These are phyloP conservation scores for Whalleya microplaca DNA, from an alignment of 2,329 filamentous ascomycete species.

Conservation along the genomic window DNA sequence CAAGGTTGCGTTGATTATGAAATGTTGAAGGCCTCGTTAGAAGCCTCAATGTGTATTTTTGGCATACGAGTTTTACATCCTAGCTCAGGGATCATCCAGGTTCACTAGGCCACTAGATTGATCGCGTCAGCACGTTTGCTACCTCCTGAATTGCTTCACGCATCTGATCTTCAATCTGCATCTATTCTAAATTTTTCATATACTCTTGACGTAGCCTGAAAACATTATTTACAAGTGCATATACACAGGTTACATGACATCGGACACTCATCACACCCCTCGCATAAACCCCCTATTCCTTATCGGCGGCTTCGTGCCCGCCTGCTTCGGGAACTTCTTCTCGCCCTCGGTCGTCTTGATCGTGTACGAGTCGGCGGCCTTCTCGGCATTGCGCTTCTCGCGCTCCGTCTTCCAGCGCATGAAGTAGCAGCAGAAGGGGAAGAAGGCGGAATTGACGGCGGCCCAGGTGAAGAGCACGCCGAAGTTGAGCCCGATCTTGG, in stretches of 20 bases:
- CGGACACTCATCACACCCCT: conserved; percentile 23
- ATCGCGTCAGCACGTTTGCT: too few species aligned
- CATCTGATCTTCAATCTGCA: neutral
- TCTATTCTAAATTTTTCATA: neutral
- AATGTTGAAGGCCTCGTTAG: too few species aligned
- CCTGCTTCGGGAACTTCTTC: conserved; percentile 33
- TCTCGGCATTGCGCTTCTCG: conserved; percentile 32
- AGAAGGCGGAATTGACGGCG: conserved; percentile 55
- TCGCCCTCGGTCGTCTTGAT: conserved; percentile 32
- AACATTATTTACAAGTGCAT: neutral
- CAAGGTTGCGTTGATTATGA: too few species aligned
- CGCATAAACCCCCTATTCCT: conserved; percentile 39
- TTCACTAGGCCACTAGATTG: too few species aligned
- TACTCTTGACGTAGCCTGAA: neutral
- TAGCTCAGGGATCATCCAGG: too few species aligned
- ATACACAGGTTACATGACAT: neutral
- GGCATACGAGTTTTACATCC: too few species aligned
- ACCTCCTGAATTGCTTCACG: neutral
- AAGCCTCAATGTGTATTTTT: too few species aligned
- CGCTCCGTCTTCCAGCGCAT: conserved; percentile 46
- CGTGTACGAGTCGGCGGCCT: conserved; percentile 32
- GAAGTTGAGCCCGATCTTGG: conserved; percentile 62
- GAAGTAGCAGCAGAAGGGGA: conserved; percentile 52
- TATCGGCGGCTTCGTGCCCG: conserved; percentile 34
- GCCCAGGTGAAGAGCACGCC: conserved; percentile 63